phyloP scores from a whole-genome alignment of 2,329 filamentous ascomycete genomes.

The Zymoseptoria tritici region DNA sequence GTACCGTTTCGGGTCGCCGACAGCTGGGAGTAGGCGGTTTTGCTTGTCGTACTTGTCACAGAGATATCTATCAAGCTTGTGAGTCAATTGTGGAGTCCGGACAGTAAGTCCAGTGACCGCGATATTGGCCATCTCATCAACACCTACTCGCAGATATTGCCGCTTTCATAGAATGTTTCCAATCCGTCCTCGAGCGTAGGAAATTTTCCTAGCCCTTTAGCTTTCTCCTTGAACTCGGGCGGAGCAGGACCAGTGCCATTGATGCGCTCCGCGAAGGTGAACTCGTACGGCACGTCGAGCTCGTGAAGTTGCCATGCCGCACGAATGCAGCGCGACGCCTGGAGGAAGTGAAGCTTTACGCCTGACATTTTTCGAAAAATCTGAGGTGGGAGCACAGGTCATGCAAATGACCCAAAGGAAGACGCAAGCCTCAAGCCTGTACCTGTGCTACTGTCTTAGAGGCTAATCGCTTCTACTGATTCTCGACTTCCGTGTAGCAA shows the following conservation, averaged over 20 bases:
- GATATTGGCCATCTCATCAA: not conserved
- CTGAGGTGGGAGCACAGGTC: not conserved
- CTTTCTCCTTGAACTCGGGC: slow-evolving; percentile 35
- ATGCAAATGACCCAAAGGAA: not conserved
- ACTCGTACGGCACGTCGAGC: slow-evolving; percentile 35
- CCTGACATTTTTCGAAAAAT: not conserved
- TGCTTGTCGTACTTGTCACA: slow-evolving; percentile 40
- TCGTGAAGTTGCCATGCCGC: slow-evolving; percentile 43
- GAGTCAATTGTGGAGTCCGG: not conserved
- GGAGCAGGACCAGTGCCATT: slow-evolving; percentile 32
- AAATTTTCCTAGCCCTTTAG: slow-evolving; percentile 40
- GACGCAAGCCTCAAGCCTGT: not conserved
- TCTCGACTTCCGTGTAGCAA: not conserved
- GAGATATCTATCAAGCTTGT: slow-evolving; percentile 34
- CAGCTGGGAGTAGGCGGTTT: slow-evolving; percentile 31
- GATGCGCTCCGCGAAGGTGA: slow-evolving; percentile 35
- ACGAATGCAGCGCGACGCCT: slow-evolving; percentile 40
- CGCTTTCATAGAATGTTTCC: slow-evolving; percentile 38
- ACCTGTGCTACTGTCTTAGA: not conserved
- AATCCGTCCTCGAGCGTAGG: slow-evolving; percentile 39
- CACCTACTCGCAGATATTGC: slow-evolving; percentile 41
- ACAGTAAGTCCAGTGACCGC: not conserved
- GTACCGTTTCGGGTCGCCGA: slow-evolving; percentile 29
- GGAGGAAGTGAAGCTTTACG: slow-evolving; percentile 43
- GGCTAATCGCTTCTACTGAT: not conserved